phyloP scores from a whole-genome alignment of 2,329 filamentous ascomycete species.

The Magnaporthiopsis poae region DNA sequence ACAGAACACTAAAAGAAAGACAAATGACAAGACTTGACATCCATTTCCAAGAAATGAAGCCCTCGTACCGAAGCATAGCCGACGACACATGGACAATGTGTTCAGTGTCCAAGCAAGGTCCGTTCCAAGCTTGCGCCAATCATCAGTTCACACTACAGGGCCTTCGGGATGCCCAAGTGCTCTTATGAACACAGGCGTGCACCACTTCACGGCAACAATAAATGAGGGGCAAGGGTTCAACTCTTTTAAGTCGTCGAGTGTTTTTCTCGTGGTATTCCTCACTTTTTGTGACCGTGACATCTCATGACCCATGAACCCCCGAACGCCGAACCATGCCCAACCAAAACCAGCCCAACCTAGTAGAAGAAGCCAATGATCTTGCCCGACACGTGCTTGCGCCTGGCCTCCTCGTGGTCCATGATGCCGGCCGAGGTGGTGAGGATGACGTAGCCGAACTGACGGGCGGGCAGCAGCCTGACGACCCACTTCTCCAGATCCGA shows the following conservation, averaged over 20 bases:
- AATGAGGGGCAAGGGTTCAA: neutral
- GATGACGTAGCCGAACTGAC: constrained; percentile 99
- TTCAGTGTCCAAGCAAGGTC: neutral
- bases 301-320: constrained; percentile 6
- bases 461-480: constrained; percentile 93
- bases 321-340: constrained; percentile 8
- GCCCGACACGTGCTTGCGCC: constrained; percentile 94
- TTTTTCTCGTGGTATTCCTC: constrained; percentile 11
- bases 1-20: too few species aligned
- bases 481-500: constrained; percentile 99
- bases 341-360: constrained; percentile 39
- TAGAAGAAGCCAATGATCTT: constrained; percentile 99
- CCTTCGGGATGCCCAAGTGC: neutral
- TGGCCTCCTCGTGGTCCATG: constrained; percentile 99
- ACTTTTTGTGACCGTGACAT: constrained; percentile 7
- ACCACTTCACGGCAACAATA: neutral
- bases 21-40: too few species aligned
- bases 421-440: constrained; percentile 98
- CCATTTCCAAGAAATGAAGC: too few species aligned
- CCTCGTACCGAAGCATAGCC: too few species aligned
- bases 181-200: neutral
- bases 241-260: constrained; percentile 3
- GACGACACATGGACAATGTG: neutral
- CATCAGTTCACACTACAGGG: neutral
- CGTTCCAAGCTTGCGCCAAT: neutral